Evolutionary conservation across 306 rosid genomes (phyloP).

Genomic region (Cajanus cajan): DNA sequence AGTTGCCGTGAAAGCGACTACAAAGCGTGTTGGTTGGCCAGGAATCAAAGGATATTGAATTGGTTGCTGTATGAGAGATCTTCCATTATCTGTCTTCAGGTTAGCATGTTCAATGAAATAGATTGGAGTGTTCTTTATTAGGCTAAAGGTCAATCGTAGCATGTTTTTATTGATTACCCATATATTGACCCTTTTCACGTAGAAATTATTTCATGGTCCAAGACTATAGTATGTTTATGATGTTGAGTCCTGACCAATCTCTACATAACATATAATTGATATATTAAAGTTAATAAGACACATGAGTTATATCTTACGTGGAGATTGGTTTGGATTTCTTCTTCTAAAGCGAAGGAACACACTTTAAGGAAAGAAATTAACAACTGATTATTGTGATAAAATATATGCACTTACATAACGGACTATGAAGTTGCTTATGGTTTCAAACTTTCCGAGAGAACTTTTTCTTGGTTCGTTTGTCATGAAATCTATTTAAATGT

Average conservation of each 20-base stretch:
- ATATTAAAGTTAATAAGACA: no score
- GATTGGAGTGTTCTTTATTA: neutral
- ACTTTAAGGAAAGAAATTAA: neutral
- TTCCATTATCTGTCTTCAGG: conserved; percentile 97
- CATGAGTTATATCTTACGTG: no score
- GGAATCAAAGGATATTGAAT: conserved; percentile 80
- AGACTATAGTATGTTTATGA: no score
- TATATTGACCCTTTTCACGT: neutral
- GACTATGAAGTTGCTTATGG: neutral
- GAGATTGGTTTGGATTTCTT: no score
- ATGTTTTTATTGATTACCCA: neutral
- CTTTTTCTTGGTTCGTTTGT: neutral
- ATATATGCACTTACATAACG: neutral
- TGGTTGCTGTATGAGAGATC: conserved; percentile 77
- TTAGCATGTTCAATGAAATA: conserved; percentile 29
- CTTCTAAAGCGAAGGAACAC: no score
- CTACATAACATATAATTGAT: no score
- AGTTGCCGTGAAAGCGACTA: conserved; percentile 71
- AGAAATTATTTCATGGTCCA: neutral
- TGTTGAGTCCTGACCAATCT: no score
- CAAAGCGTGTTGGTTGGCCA: conserved; percentile 66
- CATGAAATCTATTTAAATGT: neutral
- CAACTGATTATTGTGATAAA: neutral
- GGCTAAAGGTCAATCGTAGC: neutral
- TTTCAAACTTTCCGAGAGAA: neutral